Evolutionary conservation across 257 asterid species (phyloP).

Genomic region (Misopates orontium): DNA sequence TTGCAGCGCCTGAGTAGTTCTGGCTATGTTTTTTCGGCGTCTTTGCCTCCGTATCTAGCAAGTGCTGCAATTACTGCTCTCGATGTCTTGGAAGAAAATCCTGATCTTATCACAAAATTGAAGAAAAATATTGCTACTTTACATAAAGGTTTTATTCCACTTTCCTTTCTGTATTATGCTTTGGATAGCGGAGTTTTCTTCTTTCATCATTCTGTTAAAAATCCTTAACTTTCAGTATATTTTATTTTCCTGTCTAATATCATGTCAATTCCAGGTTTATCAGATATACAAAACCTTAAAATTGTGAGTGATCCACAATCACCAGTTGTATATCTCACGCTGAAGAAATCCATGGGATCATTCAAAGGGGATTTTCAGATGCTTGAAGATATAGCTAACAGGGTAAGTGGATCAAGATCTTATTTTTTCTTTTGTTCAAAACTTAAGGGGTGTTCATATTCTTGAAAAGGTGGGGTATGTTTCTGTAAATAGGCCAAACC

Average conservation of each 20-base stretch:
- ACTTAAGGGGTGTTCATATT: too few species aligned
- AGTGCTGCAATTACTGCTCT: conserved; percentile 90
- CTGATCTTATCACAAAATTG: conserved; percentile 60
- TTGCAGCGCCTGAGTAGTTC: conserved; percentile 93
- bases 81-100: conserved; percentile 75
- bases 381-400: conserved; percentile 65
- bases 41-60: conserved; percentile 94
- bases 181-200: background rate
- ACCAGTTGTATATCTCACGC: conserved; percentile 64
- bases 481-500: too few species aligned
- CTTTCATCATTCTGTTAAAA: conserved; percentile 9
- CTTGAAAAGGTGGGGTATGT: too few species aligned
- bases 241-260: conserved; percentile 7
- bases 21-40: conserved; percentile 92
- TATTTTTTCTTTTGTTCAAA: too few species aligned
- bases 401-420: conserved; percentile 41
- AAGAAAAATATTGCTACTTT: conserved; percentile 51
- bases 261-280: conserved; percentile 52
- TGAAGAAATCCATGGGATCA: conserved; percentile 68
- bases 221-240: too few species aligned
- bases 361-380: conserved; percentile 62
- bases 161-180: background rate
- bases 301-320: conserved; percentile 65
- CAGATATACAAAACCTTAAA: conserved; percentile 59
- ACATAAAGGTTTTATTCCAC: conserved; percentile 50